Evolutionary conservation across 768 basidiomycete species (phyloP), one percentile per base, ranked within the genome.

Genomic region (Tulasnella sp.): DNA sequence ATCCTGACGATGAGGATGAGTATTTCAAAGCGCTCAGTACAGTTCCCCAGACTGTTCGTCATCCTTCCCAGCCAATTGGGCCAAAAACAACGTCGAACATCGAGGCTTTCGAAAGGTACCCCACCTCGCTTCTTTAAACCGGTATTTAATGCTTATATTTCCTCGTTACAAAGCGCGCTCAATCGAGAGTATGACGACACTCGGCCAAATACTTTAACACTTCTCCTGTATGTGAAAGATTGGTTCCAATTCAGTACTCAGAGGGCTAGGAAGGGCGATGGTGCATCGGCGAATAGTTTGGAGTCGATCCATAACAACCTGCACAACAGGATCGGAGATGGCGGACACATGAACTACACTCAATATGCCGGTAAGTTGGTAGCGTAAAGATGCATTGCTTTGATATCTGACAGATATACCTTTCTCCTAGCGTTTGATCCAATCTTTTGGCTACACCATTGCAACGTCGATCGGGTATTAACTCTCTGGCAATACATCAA

Each of bases 361-460:
- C 38, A 39, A 2, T 36, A 38, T 16, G 74, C 74, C 5, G 74
- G 74, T 75, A 46, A 34, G 74, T 7, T 19, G 12, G 18, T 44
- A 3, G 38, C 40, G 21, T 12, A 18, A 0, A 0, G 48, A 40
- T 31, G 10, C 2, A 1, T 42, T 48, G 48, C 12, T 19, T 18
- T 34, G 16, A 19, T 40, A 39, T 48, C 31, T 52, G 48, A 52
- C 46, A 36, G 4, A 1, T 4, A 27, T 3, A n/a, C 0, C 39
- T 4, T 27, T 14, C 18, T 34, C n/a, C 4, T 21, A 77, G 76
- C 76, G 18, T 79, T 79, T 36, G 78, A 79, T 24, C 78, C 78
- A 19, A 79, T 79, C 27, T 79, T 79, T 58, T 79, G 56, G 42
- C 19, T 79, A 36, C 78, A 79, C 44, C 78, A 79, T n/a, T 27